Conservation (phyloP, 306 rosid genomes). For the Quercus aquifolioides region DNA sequence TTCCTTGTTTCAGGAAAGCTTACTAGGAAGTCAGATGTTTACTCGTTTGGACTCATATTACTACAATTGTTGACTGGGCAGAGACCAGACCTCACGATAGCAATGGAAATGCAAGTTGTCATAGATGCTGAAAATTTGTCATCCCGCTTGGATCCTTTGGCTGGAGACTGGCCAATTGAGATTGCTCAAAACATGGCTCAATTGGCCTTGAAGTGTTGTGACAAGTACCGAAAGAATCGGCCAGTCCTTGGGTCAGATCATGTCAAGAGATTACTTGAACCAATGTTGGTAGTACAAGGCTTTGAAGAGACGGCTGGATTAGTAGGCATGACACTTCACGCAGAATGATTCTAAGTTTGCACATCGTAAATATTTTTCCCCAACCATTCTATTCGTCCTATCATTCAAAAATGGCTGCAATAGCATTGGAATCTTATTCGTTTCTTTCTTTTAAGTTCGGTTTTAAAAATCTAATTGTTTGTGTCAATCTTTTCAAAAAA, state of each 20-base stretch:
- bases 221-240: slow-evolving; percentile 33
- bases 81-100: slow-evolving; percentile 6
- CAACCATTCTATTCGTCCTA: too few relatives aligned
- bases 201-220: slow-evolving; percentile 45
- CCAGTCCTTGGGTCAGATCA: slow-evolving; percentile 39
- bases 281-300: slow-evolving; percentile 28
- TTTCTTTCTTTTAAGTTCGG: too few relatives aligned
- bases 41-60: slow-evolving; percentile 49
- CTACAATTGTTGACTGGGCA: slow-evolving; percentile 41
- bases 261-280: slow-evolving; percentile 51
- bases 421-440: too few relatives aligned
- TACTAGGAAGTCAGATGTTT: slow-evolving; percentile 47
- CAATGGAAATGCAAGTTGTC: slow-evolving; percentile 29
- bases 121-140: slow-evolving; percentile 32
- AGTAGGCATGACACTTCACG: too few relatives aligned
- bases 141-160: slow-evolving; percentile 42
- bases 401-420: too few relatives aligned
- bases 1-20: slow-evolving; percentile 37
- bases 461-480: too few relatives aligned
- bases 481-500: too few relatives aligned
- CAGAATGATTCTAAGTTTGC: too few relatives aligned
- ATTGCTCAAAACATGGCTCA: slow-evolving; percentile 42
- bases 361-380: too few relatives aligned
- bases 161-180: slow-evolving; percentile 59
- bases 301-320: too few relatives aligned